These are phyloP conservation scores for Tulasnella sp. DNA, from an alignment of 768 basidiomycete species.

Conservation along the genomic window DNA sequence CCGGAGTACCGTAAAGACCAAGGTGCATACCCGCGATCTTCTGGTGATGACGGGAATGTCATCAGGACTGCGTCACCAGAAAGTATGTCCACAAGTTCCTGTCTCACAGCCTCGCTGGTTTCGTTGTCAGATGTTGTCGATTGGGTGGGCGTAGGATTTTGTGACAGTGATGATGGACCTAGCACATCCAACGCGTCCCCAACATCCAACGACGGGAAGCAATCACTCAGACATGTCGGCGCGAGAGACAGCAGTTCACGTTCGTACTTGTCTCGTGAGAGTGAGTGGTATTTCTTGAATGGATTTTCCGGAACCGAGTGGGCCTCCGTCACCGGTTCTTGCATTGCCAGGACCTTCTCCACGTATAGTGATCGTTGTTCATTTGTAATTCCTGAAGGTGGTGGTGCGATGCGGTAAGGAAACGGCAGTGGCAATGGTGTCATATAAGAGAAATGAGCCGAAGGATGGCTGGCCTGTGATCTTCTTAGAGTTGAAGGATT, in stretches of 20 bases:
- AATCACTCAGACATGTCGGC: conserved; percentile 55
- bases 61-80: conserved; percentile 67
- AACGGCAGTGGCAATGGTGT: conserved; percentile 75
- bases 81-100: conserved; percentile 72
- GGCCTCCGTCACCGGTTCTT: conserved; percentile 45
- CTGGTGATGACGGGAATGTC: conserved; percentile 26
- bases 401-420: conserved; percentile 57
- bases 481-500: conserved; percentile 62
- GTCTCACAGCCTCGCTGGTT: conserved; percentile 34
- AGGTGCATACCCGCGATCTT: conserved; percentile 45
- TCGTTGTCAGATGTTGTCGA: conserved; percentile 21
- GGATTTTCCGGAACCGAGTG: conserved; percentile 24
- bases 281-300: conserved; percentile 41
- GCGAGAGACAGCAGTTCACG: conserved; percentile 59
- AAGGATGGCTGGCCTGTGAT: conserved; percentile 44
- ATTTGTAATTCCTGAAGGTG: conserved; percentile 31
- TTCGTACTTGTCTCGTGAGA: conserved; percentile 41
- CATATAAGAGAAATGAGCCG: conserved; percentile 69
- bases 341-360: conserved; percentile 62
- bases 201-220: conserved; percentile 74
- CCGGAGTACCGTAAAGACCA: conserved; percentile 90
- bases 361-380: conserved; percentile 28
- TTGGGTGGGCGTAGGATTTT: conserved; percentile 25
- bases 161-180: conserved; percentile 44
- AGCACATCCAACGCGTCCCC: conserved; percentile 69